A percentile compares a stretch with the other conserved stretches of the same genome.
Conservation (phyloP, 140 eudicot species). For the Cichorium intybus region DNA sequence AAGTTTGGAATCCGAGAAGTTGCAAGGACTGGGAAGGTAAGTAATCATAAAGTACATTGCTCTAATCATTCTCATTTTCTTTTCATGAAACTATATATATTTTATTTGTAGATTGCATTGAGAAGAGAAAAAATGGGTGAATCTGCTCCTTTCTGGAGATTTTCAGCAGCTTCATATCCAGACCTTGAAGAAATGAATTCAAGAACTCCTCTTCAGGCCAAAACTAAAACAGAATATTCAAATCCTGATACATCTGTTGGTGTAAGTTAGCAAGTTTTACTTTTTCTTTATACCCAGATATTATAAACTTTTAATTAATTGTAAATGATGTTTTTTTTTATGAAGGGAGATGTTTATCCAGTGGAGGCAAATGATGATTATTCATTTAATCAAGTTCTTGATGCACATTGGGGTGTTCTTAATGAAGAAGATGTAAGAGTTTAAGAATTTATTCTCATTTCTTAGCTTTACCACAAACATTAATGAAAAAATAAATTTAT, state of each 20-base stretch:
- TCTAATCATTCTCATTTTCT: background rate
- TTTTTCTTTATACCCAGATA: background rate
- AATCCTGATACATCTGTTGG: slow-evolving; percentile 52
- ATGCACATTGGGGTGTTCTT: slow-evolving; percentile 98
- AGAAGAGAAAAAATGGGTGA: slow-evolving; percentile 98
- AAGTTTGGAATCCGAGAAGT: slow-evolving; percentile 92
- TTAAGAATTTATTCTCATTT: background rate
- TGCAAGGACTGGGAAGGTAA: slow-evolving; percentile 95
- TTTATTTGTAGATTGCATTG: slow-evolving; percentile 69
- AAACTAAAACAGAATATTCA: slow-evolving; percentile 27
- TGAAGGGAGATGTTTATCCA: slow-evolving; percentile 98
- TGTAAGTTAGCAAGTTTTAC: slow-evolving; percentile 29
- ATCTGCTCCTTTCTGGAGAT: slow-evolving; percentile 99
- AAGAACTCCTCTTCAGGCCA: slow-evolving; percentile 40
- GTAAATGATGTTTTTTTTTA: slow-evolving; percentile 17
- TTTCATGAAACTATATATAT: slow-evolving; percentile 2
- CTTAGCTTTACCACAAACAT: slow-evolving; percentile 7
- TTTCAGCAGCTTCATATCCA: slow-evolving; percentile 97
- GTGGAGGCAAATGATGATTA: slow-evolving; percentile 62
- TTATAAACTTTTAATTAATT: background rate
- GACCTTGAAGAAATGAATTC: slow-evolving; percentile 62
- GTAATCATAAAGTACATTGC: background rate
- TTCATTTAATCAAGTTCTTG: slow-evolving; percentile 70
- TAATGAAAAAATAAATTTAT: background rate
- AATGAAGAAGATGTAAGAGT: slow-evolving; percentile 84